phyloP scores from a whole-genome alignment of 495 filamentous ascomycete species.

The Lasiosphaeria hispida region DNA sequence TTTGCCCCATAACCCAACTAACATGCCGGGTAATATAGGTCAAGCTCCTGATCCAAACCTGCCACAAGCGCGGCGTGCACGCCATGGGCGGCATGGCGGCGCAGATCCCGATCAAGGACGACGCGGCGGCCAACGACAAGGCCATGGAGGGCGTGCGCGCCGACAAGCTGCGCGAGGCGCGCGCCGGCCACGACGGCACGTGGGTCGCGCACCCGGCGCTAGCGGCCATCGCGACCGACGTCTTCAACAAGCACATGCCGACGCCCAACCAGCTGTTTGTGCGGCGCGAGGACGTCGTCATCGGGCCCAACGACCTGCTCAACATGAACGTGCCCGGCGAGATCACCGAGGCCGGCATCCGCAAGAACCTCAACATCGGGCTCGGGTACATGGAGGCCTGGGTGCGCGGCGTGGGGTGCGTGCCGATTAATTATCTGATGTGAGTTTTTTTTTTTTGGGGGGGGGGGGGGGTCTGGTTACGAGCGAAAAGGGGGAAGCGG shows the following conservation, averaged over 20 bases:
- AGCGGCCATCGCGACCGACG: conserved; percentile 80
- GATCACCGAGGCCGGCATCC: conserved; percentile 93
- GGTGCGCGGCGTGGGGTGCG: conserved; percentile 90
- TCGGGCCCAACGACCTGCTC: conserved; percentile 85
- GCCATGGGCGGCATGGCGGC: conserved; percentile 99
- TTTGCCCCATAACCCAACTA: not conserved
- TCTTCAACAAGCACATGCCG: conserved; percentile 99
- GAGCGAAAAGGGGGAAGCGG: too few relatives aligned
- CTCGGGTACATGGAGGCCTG: conserved; percentile 99
- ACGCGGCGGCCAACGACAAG: conserved; percentile 82
- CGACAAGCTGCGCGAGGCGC: conserved; percentile 95
- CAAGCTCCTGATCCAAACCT: conserved; percentile 94
- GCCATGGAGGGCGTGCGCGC: conserved; percentile 92
- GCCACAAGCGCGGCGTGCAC: conserved; percentile 91
- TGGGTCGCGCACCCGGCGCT: conserved; percentile 98
- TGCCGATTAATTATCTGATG: conserved; percentile 99
- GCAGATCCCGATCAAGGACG: conserved; percentile 97
- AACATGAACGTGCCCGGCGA: conserved; percentile 98
- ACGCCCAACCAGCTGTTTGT: conserved; percentile 95
- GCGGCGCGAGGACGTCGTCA: conserved; percentile 83
- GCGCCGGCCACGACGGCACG: conserved; percentile 90
- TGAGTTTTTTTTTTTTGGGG: conserved; percentile 29
- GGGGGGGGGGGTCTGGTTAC: too few relatives aligned
- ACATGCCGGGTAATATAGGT: conserved; percentile 33
- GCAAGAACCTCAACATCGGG: conserved; percentile 97